These are phyloP conservation scores for Ophiobolus disseminans DNA, from an alignment of 2,329 filamentous ascomycete genomes.

Conservation along the genomic window DNA sequence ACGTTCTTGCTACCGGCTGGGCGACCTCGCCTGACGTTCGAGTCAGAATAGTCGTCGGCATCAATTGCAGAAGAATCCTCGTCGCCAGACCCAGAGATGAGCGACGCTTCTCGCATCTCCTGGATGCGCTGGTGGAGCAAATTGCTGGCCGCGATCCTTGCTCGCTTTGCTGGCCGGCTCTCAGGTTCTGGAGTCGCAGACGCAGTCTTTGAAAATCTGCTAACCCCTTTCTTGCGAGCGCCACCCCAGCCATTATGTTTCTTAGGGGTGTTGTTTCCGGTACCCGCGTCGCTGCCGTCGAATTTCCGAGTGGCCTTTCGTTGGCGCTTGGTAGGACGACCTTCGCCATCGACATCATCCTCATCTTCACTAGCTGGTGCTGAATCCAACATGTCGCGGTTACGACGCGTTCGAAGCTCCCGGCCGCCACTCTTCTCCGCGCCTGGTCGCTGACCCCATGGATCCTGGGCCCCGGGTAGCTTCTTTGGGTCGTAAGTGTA, in stretches of 20 bases:
- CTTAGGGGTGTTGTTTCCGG: constrained; percentile 40
- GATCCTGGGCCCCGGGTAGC: constrained; percentile 60
- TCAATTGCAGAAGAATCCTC: constrained; percentile 43
- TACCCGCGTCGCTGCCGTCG: constrained; percentile 40
- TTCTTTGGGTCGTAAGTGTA: constrained; percentile 64
- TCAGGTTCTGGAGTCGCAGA: constrained; percentile 49
- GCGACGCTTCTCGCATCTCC: constrained; percentile 55
- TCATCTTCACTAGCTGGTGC: constrained; percentile 49
- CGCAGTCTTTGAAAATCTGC: constrained; percentile 35
- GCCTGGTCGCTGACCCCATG: constrained; percentile 60
- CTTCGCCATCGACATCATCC: constrained; percentile 44
- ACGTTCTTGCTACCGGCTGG: constrained; percentile 57
- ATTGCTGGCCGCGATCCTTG: constrained; percentile 32
- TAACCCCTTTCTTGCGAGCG: constrained; percentile 47
- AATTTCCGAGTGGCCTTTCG: constrained; percentile 46
- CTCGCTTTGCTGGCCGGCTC: constrained; percentile 37
- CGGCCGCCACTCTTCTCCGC: constrained; percentile 54
- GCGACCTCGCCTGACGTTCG: constrained; percentile 41
- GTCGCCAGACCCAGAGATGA: constrained; percentile 45
- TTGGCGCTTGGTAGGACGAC: constrained; percentile 41
- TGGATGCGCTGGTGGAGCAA: constrained; percentile 53
- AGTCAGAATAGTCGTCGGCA: constrained; percentile 33
- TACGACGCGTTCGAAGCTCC: constrained; percentile 55
- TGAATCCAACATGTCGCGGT: constrained; percentile 48
- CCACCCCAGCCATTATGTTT: constrained; percentile 49